A percentile compares a stretch with the other conserved stretches of the same genome.
These are phyloP conservation scores for Asterochloris sp. DNA, from an alignment of 139 green algal species.

Conservation along the genomic window DNA sequence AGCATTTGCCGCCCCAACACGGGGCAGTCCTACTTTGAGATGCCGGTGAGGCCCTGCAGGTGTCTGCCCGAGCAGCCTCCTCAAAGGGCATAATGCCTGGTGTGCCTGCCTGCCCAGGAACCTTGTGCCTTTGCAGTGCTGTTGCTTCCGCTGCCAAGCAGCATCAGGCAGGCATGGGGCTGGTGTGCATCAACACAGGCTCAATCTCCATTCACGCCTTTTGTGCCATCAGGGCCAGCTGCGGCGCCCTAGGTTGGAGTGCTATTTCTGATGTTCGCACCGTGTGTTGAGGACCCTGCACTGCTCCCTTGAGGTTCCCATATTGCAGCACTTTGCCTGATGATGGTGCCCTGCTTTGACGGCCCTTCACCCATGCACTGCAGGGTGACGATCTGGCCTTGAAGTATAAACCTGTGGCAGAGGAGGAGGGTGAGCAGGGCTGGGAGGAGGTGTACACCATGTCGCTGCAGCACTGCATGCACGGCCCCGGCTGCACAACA, in stretches of 20 bases:
- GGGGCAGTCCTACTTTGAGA: constrained; percentile 70
- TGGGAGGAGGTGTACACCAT: constrained; percentile 56
- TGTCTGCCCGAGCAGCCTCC: not conserved
- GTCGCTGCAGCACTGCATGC: constrained; percentile 57
- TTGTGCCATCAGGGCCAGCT: too few relatives aligned
- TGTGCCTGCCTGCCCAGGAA: not conserved
- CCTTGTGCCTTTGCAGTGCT: not conserved
- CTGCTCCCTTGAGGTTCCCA: too few relatives aligned
- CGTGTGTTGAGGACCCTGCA: too few relatives aligned
- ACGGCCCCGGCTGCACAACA: constrained; percentile 52
- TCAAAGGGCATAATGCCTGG: not conserved
- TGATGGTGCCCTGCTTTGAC: too few relatives aligned
- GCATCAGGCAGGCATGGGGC: too few relatives aligned
- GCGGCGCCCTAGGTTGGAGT: too few relatives aligned
- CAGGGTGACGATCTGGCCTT: constrained; percentile 56
- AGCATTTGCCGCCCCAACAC: constrained; percentile 65
- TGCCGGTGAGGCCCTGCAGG: constrained; percentile 49
- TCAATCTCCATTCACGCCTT: too few relatives aligned
- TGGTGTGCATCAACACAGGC: too few relatives aligned
- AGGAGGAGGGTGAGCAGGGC: constrained; percentile 46
- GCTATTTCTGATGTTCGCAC: too few relatives aligned
- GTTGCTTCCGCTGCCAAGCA: not conserved
- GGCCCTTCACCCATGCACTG: not conserved
- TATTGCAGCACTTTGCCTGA: too few relatives aligned
- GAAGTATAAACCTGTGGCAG: constrained; percentile 50